Evolutionary conservation across 768 basidiomycete species (phyloP).

Genomic region (Sporobolomyces pararoseus): DNA sequence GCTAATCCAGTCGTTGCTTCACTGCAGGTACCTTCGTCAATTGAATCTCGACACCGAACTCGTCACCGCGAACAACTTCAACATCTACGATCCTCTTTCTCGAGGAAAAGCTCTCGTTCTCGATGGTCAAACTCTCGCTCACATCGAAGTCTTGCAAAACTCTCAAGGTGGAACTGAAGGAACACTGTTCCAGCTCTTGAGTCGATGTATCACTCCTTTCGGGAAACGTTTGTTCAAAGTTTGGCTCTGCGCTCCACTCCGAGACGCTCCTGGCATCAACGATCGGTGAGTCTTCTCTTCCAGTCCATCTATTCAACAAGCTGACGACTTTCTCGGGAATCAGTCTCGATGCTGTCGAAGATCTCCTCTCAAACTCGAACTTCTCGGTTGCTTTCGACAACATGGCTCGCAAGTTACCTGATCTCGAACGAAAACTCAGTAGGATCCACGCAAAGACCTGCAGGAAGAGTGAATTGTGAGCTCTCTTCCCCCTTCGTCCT

Average conservation of each 20-base stretch:
- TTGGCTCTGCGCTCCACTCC: constrained; percentile 91
- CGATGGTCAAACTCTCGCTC: constrained; percentile 91
- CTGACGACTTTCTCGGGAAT: constrained; percentile 14
- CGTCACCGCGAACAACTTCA: constrained; percentile 93
- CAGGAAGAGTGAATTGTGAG: constrained; percentile 71
- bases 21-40: constrained; percentile 71
- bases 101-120: constrained; percentile 70
- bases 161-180: constrained; percentile 92
- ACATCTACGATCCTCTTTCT: constrained; percentile 68
- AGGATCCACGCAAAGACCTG: constrained; percentile 91
- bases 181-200: constrained; percentile 69
- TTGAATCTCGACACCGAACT: constrained; percentile 95
- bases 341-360: constrained; percentile 90
- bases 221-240: constrained; percentile 94
- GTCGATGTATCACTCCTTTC: constrained; percentile 83
- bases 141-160: constrained; percentile 89
- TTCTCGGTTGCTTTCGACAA: constrained; percentile 73
- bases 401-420: constrained; percentile 76
- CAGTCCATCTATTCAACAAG: too few species aligned
- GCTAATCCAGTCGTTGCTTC: not conserved
- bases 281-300: constrained; percentile 59
- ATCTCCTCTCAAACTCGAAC: constrained; percentile 71
- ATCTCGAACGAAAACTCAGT: constrained; percentile 88
- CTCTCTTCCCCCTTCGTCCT: not conserved
- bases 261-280: constrained; percentile 77